Conservation (phyloP, 441 rosid species). For the Brassica hybrid region DNA sequence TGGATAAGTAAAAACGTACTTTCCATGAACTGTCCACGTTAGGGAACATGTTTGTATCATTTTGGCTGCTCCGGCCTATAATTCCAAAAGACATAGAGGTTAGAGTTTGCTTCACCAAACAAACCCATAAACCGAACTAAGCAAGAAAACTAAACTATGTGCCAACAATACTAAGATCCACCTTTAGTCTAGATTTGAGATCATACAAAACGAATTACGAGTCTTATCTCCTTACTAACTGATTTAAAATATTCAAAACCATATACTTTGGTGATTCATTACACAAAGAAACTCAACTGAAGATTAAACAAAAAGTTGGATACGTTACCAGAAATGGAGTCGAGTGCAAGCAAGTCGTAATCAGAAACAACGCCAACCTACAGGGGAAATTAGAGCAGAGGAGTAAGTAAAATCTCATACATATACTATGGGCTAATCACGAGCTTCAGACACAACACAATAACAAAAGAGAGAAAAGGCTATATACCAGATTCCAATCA, state of each 20-base stretch:
- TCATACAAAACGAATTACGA: neutral
- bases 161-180: constrained; percentile 10
- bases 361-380: constrained; percentile 97
- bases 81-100: constrained; percentile 18
- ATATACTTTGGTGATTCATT: neutral
- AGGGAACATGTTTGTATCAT: constrained; percentile 69
- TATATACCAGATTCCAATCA: constrained; percentile 77
- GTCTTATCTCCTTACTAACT: constrained; percentile 6
- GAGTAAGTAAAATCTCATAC: neutral
- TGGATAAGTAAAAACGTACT: constrained; percentile 47
- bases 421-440: neutral
- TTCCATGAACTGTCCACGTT: constrained; percentile 84
- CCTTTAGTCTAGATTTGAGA: constrained; percentile 8
- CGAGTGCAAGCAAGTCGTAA: constrained; percentile 85
- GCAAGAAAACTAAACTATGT: neutral
- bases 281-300: neutral
- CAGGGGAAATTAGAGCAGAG: constrained; percentile 25
- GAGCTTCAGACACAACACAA: constrained; percentile 6
- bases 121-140: neutral
- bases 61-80: constrained; percentile 65
- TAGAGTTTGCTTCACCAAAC: constrained; percentile 23
- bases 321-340: constrained; percentile 81
- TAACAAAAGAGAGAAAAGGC: neutral
- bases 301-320: too few species aligned
- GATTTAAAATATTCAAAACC: constrained; percentile 14